Evolutionary conservation across 1,284 basidiomycete species (phyloP).

Genomic region (Cutaneotrichosporon sp.): DNA sequence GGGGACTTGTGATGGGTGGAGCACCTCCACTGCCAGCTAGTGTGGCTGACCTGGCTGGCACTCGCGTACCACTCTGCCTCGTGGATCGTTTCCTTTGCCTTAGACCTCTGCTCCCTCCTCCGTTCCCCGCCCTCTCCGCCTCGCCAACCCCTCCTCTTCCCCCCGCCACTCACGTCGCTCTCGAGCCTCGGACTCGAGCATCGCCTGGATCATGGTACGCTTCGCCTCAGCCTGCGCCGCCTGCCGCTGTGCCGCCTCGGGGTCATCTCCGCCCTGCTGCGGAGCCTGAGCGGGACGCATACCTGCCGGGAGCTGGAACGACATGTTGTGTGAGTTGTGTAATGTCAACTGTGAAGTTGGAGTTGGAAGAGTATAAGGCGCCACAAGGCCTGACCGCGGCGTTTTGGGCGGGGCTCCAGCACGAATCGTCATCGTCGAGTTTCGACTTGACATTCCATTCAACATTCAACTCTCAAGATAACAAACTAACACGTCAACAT

Average conservation of each 20-base stretch:
- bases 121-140: background rate
- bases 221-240: conserved; percentile 62
- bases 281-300: conserved; percentile 38
- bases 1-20: background rate
- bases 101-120: background rate
- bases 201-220: conserved; percentile 73
- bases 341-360: background rate
- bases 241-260: conserved; percentile 50
- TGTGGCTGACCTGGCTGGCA: background rate
- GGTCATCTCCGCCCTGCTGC: conserved; percentile 28
- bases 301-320: conserved; percentile 49
- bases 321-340: conserved; percentile 42
- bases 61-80: background rate
- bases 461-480: no score
- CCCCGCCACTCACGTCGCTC: conserved; percentile 74
- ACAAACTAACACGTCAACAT: background rate
- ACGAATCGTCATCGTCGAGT: background rate
- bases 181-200: conserved; percentile 80
- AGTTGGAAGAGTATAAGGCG: background rate
- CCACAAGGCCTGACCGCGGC: background rate
- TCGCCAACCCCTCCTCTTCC: background rate
- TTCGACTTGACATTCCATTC: background rate
- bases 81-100: background rate
- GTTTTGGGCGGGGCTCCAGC: conserved; percentile 9
- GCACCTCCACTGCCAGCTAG: background rate